phyloP scores from a whole-genome alignment of 768 basidiomycete genomes.

The Gelatoporia subvermispora region DNA sequence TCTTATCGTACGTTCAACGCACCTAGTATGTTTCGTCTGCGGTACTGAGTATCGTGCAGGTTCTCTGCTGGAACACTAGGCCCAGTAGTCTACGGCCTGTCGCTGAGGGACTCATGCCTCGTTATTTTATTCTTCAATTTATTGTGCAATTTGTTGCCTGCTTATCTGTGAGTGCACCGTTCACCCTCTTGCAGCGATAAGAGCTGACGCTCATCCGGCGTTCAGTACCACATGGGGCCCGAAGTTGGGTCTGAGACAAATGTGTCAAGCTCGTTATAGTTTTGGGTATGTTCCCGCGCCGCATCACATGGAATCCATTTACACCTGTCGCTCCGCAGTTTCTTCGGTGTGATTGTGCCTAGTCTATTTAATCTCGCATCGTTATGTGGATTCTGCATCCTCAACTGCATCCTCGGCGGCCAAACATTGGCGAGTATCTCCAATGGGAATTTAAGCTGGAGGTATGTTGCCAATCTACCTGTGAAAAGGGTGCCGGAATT shows the following conservation, averaged over 20 bases:
- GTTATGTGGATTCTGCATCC: slow-evolving; percentile 51
- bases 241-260: slow-evolving; percentile 73
- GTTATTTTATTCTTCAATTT: slow-evolving; percentile 45
- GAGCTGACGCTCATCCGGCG: background rate
- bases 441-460: slow-evolving; percentile 45
- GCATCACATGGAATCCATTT: slow-evolving; percentile 14
- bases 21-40: background rate
- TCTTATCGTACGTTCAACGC: slow-evolving; percentile 28
- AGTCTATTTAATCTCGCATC: slow-evolving; percentile 46
- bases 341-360: slow-evolving; percentile 47
- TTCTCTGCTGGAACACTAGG: slow-evolving; percentile 46
- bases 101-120: slow-evolving; percentile 39
- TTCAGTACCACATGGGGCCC: slow-evolving; percentile 68
- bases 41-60: slow-evolving; percentile 15
- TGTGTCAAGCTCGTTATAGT: slow-evolving; percentile 66
- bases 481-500: background rate
- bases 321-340: slow-evolving; percentile 30
- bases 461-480: slow-evolving; percentile 25
- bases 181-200: no score
- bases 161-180: slow-evolving; percentile 33
- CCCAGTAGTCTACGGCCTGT: slow-evolving; percentile 38
- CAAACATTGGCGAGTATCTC: slow-evolving; percentile 52
- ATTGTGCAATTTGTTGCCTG: slow-evolving; percentile 35
- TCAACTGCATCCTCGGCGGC: slow-evolving; percentile 60
- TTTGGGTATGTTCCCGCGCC: slow-evolving; percentile 41